Conservation (phyloP, 2,329 filamentous ascomycete genomes). For the Aspergillus sp. region DNA sequence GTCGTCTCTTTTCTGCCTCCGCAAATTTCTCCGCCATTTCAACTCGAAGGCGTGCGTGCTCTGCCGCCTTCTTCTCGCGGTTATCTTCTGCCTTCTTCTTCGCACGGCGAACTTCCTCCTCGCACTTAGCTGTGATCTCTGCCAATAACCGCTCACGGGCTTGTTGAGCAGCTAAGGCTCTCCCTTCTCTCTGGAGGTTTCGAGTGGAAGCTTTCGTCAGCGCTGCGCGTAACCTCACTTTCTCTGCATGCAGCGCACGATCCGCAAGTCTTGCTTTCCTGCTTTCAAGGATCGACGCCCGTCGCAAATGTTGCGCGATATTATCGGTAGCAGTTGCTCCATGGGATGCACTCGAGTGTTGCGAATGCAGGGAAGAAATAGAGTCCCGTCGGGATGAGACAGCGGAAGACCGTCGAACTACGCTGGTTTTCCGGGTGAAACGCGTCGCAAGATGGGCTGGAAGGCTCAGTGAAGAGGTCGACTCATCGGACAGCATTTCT, state of each 20-base stretch:
- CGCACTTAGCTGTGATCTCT: constrained; percentile 64
- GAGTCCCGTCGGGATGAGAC: constrained; percentile 65
- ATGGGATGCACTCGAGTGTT: constrained; percentile 54
- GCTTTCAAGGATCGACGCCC: constrained; percentile 64
- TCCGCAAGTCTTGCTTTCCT: constrained; percentile 65
- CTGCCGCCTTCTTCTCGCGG: constrained; percentile 62
- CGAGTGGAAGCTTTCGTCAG: constrained; percentile 60
- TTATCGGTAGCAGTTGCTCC: constrained; percentile 57
- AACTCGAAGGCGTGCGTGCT: constrained; percentile 57
- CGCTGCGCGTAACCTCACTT: constrained; percentile 63
- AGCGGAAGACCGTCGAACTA: constrained; percentile 59
- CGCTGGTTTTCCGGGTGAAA: constrained; percentile 56
- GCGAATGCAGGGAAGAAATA: constrained; percentile 63
- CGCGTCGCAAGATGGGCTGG: constrained; percentile 64
- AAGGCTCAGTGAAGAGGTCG: constrained; percentile 46
- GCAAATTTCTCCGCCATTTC: constrained; percentile 67
- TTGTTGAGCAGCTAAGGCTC: constrained; percentile 62
- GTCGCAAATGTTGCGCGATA: constrained; percentile 64
- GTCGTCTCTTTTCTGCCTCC: constrained; percentile 60
- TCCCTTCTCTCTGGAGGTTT: constrained; percentile 59
- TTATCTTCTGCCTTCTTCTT: constrained; percentile 68
- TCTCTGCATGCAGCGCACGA: constrained; percentile 64
- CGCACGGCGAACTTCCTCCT: constrained; percentile 64
- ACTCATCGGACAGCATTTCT: constrained; percentile 43
- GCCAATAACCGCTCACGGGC: constrained; percentile 64